Evolutionary conservation across 2,329 filamentous ascomycete species (phyloP), one percentile per base, ranked within the genome.

Genomic region (Massarina eburnea): DNA sequence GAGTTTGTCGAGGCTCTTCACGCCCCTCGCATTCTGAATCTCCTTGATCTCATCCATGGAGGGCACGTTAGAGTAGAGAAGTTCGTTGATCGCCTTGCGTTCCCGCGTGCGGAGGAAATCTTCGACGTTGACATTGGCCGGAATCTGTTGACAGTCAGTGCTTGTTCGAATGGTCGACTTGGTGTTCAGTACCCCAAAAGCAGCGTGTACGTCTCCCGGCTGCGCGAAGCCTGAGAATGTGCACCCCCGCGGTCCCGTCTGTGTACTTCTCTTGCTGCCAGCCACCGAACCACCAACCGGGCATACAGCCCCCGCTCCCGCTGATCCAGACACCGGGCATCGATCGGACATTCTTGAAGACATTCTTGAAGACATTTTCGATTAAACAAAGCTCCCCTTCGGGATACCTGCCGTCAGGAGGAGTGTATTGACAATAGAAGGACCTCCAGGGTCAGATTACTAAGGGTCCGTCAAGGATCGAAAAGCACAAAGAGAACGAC

Each of bases 1-100:
- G 14, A 80, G 69, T 5, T 67, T 62, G 51, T 80, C 78, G 24
- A 80, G 71, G 46, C 76, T 75, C 44, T 74, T 76, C 26, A 73
- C 60, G 17, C 71, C 24, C 57, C 63, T 57, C 4, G 55, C 45
- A 22, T 56, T 59, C 27, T 62, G 55, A 5, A 58, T 52, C 18
- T 58, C 53, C 36, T 58, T 57, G 43, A 60, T 60, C 39, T 58
- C 53, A n/a, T 43, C 42, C 58, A 62, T 62, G 4, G 57, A 59
- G 21, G 58, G 58, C 10, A 55, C 48, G 19, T 55, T 56, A 3
- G 57, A 58, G 36, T 61, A 61, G n/a, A 62, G 46, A 18, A 62
- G 24, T 44, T 62, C 57, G 22, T 60, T 62, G 44, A 62, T 60
- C 5, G 58, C 55, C 40, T 59, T 62, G 12, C 58, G 57, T 46